These are phyloP conservation scores for Colletotrichum tamarilloi DNA, from an alignment of 2,329 filamentous ascomycete species.

Conservation along the genomic window DNA sequence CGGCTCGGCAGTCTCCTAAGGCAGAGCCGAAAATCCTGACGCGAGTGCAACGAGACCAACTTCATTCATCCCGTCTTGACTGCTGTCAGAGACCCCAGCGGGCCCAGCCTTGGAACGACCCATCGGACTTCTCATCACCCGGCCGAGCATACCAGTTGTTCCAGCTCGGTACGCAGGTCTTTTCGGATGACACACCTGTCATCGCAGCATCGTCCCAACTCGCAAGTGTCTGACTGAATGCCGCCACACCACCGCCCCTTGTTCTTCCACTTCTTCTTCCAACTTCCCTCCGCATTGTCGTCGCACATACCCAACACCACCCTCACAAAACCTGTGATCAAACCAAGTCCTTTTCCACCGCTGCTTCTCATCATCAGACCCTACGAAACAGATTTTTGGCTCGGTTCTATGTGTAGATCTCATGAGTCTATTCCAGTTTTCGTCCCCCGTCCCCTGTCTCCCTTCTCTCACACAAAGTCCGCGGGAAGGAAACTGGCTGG, in stretches of 20 bases:
- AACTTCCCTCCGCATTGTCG: background rate
- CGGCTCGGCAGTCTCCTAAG: constrained; percentile 14
- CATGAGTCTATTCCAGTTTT: background rate
- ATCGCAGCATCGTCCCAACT: background rate
- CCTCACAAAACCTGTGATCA: background rate
- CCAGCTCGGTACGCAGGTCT: background rate
- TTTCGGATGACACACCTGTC: constrained; percentile 18
- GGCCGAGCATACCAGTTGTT: background rate
- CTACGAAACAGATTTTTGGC: constrained; percentile 4
- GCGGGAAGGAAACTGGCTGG: background rate
- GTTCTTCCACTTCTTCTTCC: background rate
- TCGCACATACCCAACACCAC: background rate
- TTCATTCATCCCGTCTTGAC: constrained; percentile 9
- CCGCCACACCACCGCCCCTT: background rate
- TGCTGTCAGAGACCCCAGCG: background rate
- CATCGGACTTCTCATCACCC: background rate
- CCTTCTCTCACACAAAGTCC: background rate
- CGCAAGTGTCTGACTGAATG: background rate
- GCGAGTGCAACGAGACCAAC: background rate
- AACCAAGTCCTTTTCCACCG: background rate
- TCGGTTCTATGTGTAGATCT: constrained; percentile 7
- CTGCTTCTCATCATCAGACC: background rate
- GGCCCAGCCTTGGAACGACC: background rate
- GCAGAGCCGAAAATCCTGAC: background rate
- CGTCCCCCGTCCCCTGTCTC: background rate